These are phyloP conservation scores for Allomyces javanicus DNA, from an alignment of 192 early-diverging fungal genomes.

Conservation along the genomic window DNA sequence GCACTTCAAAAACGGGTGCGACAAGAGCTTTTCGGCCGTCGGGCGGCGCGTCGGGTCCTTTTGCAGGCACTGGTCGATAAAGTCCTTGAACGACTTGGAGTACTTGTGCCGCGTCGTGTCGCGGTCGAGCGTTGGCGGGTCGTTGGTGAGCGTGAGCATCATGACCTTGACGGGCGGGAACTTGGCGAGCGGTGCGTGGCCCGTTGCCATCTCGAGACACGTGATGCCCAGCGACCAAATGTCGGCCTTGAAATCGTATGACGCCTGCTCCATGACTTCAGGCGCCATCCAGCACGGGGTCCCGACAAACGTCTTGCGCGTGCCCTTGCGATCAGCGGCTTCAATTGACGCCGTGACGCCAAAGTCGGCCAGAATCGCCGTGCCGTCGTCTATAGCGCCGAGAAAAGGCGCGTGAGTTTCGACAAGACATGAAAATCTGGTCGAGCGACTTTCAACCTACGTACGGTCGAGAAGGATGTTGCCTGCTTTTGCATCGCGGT, in stretches of 20 bases:
- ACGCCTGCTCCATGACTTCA: conserved; percentile 80
- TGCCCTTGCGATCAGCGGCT: conserved; percentile 32
- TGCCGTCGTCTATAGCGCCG: conserved; percentile 22
- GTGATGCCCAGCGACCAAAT: conserved; percentile 88
- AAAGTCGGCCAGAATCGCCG: conserved; percentile 43
- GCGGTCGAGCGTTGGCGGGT: conserved; percentile 64
- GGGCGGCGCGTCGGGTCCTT: conserved; percentile 53
- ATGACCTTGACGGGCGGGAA: conserved; percentile 72
- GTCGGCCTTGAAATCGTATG: conserved; percentile 76
- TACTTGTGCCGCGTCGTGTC: conserved; percentile 53
- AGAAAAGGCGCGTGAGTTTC: no score
- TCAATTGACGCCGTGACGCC: conserved; percentile 49
- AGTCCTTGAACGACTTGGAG: conserved; percentile 59
- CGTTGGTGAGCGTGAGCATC: conserved; percentile 71
- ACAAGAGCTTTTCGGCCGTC: background rate
- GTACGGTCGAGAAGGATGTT: conserved; percentile 36
- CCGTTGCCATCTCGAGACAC: conserved; percentile 61
- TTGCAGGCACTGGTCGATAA: conserved; percentile 62
- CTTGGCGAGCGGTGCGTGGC: conserved; percentile 75
- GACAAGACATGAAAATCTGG: no score
- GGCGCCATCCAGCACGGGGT: conserved; percentile 46
- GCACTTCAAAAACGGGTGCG: conserved; percentile 2
- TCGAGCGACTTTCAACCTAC: background rate
- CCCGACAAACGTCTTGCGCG: conserved; percentile 51
- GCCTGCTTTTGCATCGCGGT: conserved; percentile 52